Percentiles rank a stretch among this genome's conserved stretches.
These are phyloP conservation scores for Fusarium citri DNA, from an alignment of 2,329 filamentous ascomycete species.

Conservation along the genomic window DNA sequence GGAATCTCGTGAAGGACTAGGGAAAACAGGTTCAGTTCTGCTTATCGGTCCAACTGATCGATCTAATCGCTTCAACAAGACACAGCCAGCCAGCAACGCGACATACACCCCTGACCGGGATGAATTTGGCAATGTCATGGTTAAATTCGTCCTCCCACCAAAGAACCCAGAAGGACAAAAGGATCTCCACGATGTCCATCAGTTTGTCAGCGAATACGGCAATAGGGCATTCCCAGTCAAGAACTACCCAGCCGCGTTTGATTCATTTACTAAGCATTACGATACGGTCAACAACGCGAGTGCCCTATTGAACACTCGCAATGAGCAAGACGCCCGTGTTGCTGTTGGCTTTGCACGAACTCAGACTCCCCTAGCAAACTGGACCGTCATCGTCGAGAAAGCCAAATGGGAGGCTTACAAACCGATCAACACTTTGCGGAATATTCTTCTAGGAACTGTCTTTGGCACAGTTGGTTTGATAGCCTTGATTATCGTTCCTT, in stretches of 20 bases:
- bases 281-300: conserved; percentile 73
- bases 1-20: conserved; percentile 75
- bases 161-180: conserved; percentile 51
- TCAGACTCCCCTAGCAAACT: conserved; percentile 76
- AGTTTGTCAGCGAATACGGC: conserved; percentile 54
- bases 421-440: conserved; percentile 79
- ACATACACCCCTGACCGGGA: conserved; percentile 55
- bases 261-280: conserved; percentile 67
- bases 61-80: conserved; percentile 72
- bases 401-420: conserved; percentile 77
- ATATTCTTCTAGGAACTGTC: conserved; percentile 84
- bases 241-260: conserved; percentile 71
- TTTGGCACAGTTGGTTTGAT: conserved; percentile 84
- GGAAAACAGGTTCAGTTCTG: conserved; percentile 75
- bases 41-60: conserved; percentile 74
- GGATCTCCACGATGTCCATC: conserved; percentile 59
- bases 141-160: conserved; percentile 73
- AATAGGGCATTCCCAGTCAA: conserved; percentile 67
- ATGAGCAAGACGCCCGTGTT: conserved; percentile 77
- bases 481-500: conserved; percentile 77
- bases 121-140: conserved; percentile 56
- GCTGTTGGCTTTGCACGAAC: conserved; percentile 85
- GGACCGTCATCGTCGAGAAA: conserved; percentile 86
- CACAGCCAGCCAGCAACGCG: conserved; percentile 59
- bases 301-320: conserved; percentile 73